Evolutionary conservation across 2,329 filamentous ascomycete species (phyloP).

Genomic region (Hirsutella thompsonii): DNA sequence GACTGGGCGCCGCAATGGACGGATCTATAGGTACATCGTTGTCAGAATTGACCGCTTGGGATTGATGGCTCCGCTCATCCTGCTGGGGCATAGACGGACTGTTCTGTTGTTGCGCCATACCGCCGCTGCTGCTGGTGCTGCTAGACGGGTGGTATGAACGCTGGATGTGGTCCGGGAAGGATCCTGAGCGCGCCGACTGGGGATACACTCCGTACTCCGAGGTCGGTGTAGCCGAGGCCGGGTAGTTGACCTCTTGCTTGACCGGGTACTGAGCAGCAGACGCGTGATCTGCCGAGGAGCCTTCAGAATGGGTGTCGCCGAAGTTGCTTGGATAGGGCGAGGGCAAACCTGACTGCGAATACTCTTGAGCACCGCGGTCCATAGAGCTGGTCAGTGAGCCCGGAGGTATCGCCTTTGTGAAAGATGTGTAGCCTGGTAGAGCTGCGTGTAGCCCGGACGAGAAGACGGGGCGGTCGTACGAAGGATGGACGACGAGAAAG

Average conservation of each 20-base stretch:
- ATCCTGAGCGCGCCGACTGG: constrained; percentile 61
- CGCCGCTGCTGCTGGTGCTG: constrained; percentile 62
- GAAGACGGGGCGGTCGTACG: constrained; percentile 2
- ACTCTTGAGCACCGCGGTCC: constrained; percentile 57
- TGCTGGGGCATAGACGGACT: constrained; percentile 89
- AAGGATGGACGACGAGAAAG: constrained; percentile 14
- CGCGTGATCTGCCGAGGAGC: constrained; percentile 74
- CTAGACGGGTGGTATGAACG: constrained; percentile 71
- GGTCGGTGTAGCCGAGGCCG: constrained; percentile 69
- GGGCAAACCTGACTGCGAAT: constrained; percentile 80
- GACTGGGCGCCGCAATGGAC: constrained; percentile 86
- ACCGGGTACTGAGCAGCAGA: constrained; percentile 84
- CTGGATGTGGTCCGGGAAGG: constrained; percentile 79
- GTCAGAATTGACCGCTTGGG: constrained; percentile 81
- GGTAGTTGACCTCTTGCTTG: constrained; percentile 70
- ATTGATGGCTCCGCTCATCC: constrained; percentile 69
- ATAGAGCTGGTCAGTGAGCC: constrained; percentile 25
- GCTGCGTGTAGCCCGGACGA: constrained; percentile 4
- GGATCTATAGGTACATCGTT: constrained; percentile 97
- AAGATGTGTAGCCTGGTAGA: background rate
- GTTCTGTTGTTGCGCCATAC: constrained; percentile 94
- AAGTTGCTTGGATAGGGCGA: constrained; percentile 55
- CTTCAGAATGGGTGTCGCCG: constrained; percentile 70
- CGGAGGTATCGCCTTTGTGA: constrained; percentile 3
- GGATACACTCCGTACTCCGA: constrained; percentile 81